These are phyloP conservation scores for Stemphylium lycopersici DNA, from an alignment of 2,329 filamentous ascomycete species.

Conservation along the genomic window DNA sequence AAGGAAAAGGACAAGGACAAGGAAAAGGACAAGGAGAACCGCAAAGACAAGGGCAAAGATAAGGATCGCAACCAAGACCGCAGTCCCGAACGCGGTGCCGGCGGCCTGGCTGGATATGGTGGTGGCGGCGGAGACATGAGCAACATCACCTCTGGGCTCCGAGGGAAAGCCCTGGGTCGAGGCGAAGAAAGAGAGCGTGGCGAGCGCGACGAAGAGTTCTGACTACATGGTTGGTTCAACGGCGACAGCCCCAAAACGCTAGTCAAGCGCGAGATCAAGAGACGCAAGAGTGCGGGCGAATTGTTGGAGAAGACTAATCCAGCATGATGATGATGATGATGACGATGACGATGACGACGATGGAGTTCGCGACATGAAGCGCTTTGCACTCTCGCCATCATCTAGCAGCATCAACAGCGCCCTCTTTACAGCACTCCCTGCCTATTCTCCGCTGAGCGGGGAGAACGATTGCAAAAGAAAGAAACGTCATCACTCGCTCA, in stretches of 20 bases:
- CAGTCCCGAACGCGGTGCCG: constrained; percentile 20
- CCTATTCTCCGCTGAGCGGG: no score
- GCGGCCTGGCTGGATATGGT: constrained; percentile 30
- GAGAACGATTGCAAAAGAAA: no score
- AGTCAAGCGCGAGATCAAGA: constrained; percentile 30
- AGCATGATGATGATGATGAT: background rate
- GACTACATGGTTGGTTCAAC: constrained; percentile 47
- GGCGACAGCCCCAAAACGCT: constrained; percentile 25
- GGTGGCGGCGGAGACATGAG: constrained; percentile 6
- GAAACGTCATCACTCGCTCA: no score
- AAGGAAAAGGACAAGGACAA: constrained; percentile 26
- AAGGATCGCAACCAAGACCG: constrained; percentile 7
- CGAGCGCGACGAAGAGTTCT: constrained; percentile 35
- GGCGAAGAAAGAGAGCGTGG: constrained; percentile 4
- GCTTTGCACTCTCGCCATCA: no score
- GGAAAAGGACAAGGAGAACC: background rate
- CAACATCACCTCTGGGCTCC: background rate
- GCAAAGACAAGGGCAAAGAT: background rate
- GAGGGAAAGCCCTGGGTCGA: constrained; percentile 5
- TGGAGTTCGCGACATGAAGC: no score
- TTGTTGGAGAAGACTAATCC: constrained; percentile 21
- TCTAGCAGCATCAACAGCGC: no score
- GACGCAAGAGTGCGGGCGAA: constrained; percentile 42
- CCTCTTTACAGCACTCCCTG: no score
- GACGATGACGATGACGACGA: no score